Percentiles rank a stretch among this genome's conserved stretches.
Evolutionary conservation across 805 yeast species (phyloP).

Genomic region (Torulaspora maleeae): DNA sequence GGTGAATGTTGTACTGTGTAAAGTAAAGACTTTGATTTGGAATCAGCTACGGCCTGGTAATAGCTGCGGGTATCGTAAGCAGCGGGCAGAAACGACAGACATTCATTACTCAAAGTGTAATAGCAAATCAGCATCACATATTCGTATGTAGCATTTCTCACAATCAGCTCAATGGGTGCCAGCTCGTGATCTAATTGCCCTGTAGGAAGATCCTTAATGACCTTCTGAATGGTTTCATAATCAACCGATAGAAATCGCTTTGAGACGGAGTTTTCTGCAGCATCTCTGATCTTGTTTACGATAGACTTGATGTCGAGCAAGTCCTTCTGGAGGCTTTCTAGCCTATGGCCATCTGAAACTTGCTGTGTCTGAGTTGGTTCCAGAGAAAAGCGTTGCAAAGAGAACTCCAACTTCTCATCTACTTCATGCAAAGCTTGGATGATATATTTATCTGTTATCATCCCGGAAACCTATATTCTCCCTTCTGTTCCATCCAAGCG

Average conservation of each 20-base stretch:
- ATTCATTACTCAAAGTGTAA: constrained; percentile 19
- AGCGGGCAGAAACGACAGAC: constrained; percentile 17
- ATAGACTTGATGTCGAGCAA: constrained; percentile 14
- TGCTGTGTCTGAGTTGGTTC: constrained; percentile 3
- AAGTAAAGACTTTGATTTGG: constrained; percentile 18
- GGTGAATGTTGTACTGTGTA: constrained; percentile 24
- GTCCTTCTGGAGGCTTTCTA: constrained; percentile 15
- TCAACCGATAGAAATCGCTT: constrained; percentile 1
- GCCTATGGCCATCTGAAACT: constrained; percentile 4
- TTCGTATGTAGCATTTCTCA: constrained; percentile 6
- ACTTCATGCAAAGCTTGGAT: constrained; percentile 14
- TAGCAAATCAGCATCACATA: constrained; percentile 25
- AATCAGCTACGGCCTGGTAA: constrained; percentile 15
- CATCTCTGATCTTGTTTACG: constrained; percentile 8
- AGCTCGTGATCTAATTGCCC: constrained; percentile 2
- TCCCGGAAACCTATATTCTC: not conserved
- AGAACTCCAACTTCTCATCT: constrained; percentile 13
- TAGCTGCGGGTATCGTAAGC: constrained; percentile 22
- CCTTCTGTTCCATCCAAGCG: not conserved
- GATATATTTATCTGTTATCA: constrained; percentile 15
- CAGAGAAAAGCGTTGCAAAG: constrained; percentile 12
- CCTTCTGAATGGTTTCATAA: constrained; percentile 3
- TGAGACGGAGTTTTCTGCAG: constrained; percentile 4
- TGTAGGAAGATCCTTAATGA: constrained; percentile 2
- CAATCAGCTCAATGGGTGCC: constrained; percentile 5